Conservation (phyloP, 805 yeast genomes). For the Kazachstania taianensis region DNA sequence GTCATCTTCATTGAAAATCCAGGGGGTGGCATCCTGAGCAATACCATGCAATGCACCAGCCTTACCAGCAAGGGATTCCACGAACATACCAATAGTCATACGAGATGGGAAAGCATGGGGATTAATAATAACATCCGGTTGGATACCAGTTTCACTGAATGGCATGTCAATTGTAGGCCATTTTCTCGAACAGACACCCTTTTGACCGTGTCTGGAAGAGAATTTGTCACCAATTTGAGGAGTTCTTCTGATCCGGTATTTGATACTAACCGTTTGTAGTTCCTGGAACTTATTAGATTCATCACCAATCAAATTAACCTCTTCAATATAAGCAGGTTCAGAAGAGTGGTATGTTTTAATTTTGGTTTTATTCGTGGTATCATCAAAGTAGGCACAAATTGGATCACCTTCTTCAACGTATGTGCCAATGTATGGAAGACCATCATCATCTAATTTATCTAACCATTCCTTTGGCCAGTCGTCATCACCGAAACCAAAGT, state of each 20-base stretch:
- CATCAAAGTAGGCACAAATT: constrained; percentile 85
- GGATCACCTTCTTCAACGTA: constrained; percentile 94
- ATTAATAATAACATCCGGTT: constrained; percentile 94
- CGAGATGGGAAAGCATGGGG: constrained; percentile 99
- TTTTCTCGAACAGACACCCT: constrained; percentile 96
- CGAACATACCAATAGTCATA: constrained; percentile 99
- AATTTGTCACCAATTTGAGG: constrained; percentile 97
- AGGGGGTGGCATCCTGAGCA: constrained; percentile 95
- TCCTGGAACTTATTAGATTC: constrained; percentile 58
- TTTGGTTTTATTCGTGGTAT: constrained; percentile 80
- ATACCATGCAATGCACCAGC: constrained; percentile 97
- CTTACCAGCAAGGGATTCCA: constrained; percentile 96
- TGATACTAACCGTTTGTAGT: constrained; percentile 76
- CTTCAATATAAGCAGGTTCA: constrained; percentile 92
- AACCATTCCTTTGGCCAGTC: constrained; percentile 90
- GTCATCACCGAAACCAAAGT: constrained; percentile 88
- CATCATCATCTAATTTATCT: constrained; percentile 81
- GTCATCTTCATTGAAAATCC: constrained; percentile 83
- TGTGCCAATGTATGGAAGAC: constrained; percentile 82
- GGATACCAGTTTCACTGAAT: constrained; percentile 90
- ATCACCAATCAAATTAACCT: constrained; percentile 85
- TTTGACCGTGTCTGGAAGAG: constrained; percentile 96
- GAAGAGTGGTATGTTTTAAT: constrained; percentile 87
- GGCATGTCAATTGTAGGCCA: constrained; percentile 98
- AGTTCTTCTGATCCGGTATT: constrained; percentile 80